These are phyloP conservation scores for Stellera chamaejasme DNA, from an alignment of 345 rosid genomes.

Conservation along the genomic window DNA sequence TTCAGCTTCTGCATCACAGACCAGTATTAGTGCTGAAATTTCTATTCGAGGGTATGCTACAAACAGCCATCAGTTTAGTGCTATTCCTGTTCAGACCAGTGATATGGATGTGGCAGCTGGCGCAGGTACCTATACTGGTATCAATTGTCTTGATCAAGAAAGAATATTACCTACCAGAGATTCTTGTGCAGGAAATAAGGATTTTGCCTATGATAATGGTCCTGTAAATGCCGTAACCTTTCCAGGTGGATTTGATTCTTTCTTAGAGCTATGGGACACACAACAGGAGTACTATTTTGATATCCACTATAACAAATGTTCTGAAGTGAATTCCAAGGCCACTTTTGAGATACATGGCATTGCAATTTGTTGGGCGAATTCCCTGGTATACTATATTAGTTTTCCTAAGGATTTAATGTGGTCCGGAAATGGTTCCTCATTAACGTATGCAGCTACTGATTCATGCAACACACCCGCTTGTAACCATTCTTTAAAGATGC, in stretches of 20 bases:
- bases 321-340: constrained; percentile 34
- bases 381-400: constrained; percentile 77
- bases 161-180: constrained; percentile 15
- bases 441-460: constrained; percentile 26
- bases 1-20: constrained; percentile 18
- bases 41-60: constrained; percentile 22
- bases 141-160: constrained; percentile 11
- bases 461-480: constrained; percentile 21
- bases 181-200: constrained; percentile 23
- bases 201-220: constrained; percentile 42
- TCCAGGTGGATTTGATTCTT: constrained; percentile 78
- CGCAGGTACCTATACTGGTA: constrained; percentile 13
- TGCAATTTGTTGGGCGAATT: constrained; percentile 84
- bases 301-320: constrained; percentile 57
- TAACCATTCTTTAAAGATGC: constrained; percentile 33
- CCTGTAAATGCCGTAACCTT: constrained; percentile 58
- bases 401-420: constrained; percentile 68
- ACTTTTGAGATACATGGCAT: constrained; percentile 81
- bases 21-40: constrained; percentile 12
- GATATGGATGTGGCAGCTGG: constrained; percentile 18
- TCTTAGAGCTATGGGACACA: constrained; percentile 75
- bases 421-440: constrained; percentile 23
- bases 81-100: constrained; percentile 13
- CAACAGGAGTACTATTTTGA: constrained; percentile 75
- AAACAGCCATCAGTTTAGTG: constrained; percentile 13